A percentile compares a stretch with the other conserved stretches of the same genome.
Evolutionary conservation across 139 green algal genomes (phyloP).

Genomic region (Auxenochlorella pyrenoidosa): DNA sequence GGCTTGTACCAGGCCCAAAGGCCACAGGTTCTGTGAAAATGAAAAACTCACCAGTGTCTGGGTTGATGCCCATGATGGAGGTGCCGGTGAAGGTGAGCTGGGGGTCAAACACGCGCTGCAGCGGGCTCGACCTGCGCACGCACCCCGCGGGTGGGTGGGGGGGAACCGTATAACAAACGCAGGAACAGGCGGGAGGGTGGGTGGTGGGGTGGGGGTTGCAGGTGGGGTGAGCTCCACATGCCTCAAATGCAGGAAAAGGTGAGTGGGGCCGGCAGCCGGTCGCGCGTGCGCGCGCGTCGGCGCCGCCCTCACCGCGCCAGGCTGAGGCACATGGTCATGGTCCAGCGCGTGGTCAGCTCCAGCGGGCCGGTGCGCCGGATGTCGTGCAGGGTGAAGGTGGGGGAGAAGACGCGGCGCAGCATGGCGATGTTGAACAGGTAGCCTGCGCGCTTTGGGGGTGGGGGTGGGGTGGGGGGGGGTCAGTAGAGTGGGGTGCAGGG

Average conservation of each 20-base stretch:
- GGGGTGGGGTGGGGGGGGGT: not conserved
- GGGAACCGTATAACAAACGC: too few species aligned
- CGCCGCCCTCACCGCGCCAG: not conserved
- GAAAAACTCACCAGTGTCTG: constrained; percentile 48
- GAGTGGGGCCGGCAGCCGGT: too few species aligned
- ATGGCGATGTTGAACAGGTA: constrained; percentile 89
- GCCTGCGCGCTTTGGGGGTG: constrained; percentile 44
- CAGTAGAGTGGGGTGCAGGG: too few species aligned
- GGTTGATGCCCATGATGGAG: constrained; percentile 77
- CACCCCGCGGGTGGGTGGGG: not conserved
- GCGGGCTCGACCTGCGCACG: not conserved
- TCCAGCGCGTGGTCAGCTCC: constrained; percentile 76
- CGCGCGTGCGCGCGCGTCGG: too few species aligned
- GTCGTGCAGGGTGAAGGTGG: constrained; percentile 75
- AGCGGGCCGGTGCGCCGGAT: constrained; percentile 62
- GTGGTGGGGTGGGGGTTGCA: not conserved
- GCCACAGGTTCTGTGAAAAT: too few species aligned
- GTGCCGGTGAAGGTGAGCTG: constrained; percentile 70
- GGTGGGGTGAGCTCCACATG: not conserved
- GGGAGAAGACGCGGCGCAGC: constrained; percentile 75
- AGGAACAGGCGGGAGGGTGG: not conserved
- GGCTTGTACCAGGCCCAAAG: too few species aligned
- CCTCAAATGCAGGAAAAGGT: too few species aligned
- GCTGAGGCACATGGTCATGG: constrained; percentile 22
- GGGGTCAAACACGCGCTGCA: constrained; percentile 52